A percentile compares a stretch with the other conserved stretches of the same genome.
Evolutionary conservation across 371 early-diverging fungal species (phyloP).

Genomic region (Syncephalastrum racemosum): DNA sequence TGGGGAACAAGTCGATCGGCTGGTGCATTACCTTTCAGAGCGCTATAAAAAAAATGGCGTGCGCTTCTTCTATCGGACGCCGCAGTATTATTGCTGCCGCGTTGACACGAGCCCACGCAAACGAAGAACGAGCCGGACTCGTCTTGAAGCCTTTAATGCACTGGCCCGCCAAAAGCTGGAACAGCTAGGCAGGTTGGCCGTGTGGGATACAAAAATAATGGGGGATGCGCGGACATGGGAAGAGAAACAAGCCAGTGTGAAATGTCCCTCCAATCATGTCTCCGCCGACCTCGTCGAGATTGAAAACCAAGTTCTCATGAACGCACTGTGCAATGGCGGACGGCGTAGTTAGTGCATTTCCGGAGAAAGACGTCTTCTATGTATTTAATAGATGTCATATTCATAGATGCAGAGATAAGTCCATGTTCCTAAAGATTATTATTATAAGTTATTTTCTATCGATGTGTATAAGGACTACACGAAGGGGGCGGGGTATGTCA

Average conservation of each 20-base stretch:
- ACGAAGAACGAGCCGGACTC: slow-evolving; percentile 36
- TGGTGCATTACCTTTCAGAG: slow-evolving; percentile 25
- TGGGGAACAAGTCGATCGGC: slow-evolving; percentile 21
- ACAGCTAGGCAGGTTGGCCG: slow-evolving; percentile 23
- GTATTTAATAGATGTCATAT: neutral
- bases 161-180: slow-evolving; percentile 24
- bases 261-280: slow-evolving; percentile 49
- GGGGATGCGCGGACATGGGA: slow-evolving; percentile 37
- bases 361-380: too few relatives aligned
- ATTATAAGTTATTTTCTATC: slow-evolving; percentile 1
- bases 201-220: slow-evolving; percentile 44
- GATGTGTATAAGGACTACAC: too few relatives aligned
- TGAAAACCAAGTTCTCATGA: slow-evolving; percentile 52
- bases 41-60: slow-evolving; percentile 22
- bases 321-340: slow-evolving; percentile 32
- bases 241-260: slow-evolving; percentile 25
- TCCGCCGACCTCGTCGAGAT: slow-evolving; percentile 44
- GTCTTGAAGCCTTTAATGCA: slow-evolving; percentile 41
- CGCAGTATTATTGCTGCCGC: slow-evolving; percentile 58
- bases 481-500: too few relatives aligned
- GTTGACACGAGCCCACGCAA: slow-evolving; percentile 33
- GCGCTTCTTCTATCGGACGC: slow-evolving; percentile 51
- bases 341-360: too few relatives aligned
- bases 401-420: neutral
- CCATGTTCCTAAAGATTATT: neutral